phyloP scores from a whole-genome alignment of 306 rosid genomes.

The Prunus campanulata region DNA sequence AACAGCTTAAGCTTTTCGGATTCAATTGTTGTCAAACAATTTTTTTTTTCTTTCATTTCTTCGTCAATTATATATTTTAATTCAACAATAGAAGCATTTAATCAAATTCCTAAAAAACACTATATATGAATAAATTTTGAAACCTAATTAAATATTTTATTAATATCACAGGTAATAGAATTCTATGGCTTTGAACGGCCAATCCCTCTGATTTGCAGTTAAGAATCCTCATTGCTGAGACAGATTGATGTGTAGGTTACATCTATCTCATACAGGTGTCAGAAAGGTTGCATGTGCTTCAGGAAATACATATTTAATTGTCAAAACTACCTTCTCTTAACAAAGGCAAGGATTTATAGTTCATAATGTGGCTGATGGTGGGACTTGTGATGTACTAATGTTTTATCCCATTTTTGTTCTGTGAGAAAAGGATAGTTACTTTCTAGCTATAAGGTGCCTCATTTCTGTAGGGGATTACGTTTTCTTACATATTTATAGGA shows the following conservation, averaged over 20 bases:
- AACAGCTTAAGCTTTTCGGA: background rate
- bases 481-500: background rate
- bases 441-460: conserved; percentile 2
- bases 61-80: background rate
- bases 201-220: conserved; percentile 4
- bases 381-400: background rate
- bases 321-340: background rate
- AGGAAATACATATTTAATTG: background rate
- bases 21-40: background rate
- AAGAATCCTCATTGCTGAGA: conserved; percentile 5
- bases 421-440: background rate
- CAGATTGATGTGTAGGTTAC: conserved; percentile 6
- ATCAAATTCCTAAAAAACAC: background rate
- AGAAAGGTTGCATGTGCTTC: background rate
- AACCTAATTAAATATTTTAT: background rate
- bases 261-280: conserved; percentile 8
- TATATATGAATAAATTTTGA: background rate
- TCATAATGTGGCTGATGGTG: background rate
- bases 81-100: background rate
- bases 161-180: conserved; percentile 19
- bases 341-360: background rate
- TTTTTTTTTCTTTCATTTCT: background rate
- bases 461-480: background rate
- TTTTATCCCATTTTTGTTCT: background rate
- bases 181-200: conserved; percentile 1